phyloP scores from a whole-genome alignment of 352 stramenopile genomes.

The Phytophthora tubulina region DNA sequence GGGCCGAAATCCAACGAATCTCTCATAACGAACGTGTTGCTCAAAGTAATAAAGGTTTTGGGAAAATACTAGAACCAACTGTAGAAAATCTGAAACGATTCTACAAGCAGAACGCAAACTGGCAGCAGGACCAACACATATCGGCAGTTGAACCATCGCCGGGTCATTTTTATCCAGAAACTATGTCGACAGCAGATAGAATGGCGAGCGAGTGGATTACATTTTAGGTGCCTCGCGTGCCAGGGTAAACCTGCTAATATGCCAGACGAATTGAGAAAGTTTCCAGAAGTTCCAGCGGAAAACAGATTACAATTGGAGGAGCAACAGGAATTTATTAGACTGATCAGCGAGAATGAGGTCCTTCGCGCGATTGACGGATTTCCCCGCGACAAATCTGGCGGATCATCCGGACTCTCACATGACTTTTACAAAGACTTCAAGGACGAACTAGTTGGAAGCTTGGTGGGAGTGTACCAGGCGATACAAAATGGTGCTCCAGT shows the following conservation, averaged over 20 bases:
- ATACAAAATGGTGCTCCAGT: background rate
- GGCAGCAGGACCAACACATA: conserved; percentile 7
- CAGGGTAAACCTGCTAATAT: background rate
- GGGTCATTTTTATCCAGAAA: conserved; percentile 1
- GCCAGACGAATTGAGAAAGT: background rate
- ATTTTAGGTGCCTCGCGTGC: conserved; percentile 13
- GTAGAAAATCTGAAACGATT: background rate
- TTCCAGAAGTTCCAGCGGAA: background rate
- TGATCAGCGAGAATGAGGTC: background rate
- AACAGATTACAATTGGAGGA: background rate
- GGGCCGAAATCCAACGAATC: background rate
- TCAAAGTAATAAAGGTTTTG: background rate
- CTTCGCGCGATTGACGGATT: background rate
- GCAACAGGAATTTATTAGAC: background rate
- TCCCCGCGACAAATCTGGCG: background rate
- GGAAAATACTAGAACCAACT: background rate
- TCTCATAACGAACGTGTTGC: background rate
- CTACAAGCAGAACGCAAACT: conserved; percentile 1
- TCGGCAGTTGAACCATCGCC: conserved; percentile 3
- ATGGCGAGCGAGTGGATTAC: conserved; percentile 13
- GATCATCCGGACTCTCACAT: background rate
- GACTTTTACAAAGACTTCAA: conserved; percentile 14
- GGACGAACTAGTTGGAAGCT: background rate
- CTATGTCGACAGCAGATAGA: background rate
- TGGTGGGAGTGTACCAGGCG: background rate